Base-by-base conservation (phyloP, 2,329 filamentous ascomycete species). In the Pseudopyrenochaeta lycopersici region DNA sequence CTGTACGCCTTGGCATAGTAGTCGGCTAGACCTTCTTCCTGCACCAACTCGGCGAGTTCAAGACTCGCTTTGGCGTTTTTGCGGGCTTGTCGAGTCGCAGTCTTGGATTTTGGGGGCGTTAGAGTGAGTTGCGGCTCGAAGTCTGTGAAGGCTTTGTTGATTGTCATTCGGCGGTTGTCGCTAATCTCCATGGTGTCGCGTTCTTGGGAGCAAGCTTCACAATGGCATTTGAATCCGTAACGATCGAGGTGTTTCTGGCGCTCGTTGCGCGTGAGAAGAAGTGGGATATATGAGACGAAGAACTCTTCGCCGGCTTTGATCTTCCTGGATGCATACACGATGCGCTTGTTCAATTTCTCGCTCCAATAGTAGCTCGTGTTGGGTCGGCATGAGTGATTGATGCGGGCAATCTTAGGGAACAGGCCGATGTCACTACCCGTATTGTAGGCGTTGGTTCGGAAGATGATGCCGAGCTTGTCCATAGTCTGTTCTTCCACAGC, bases 281-380 rank as follows among this genome's bases (percentile, higher is more conserved):
- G 62, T 2, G 72, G 71, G 17, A 77, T 71, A 57, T 78, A 78
- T 0, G 73, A 76, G 0, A 75, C 72, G 1, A 65, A 71, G 15
- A 79, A 62, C 52, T 80, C 77, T 39, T 79, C 77, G 18, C 77
- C 77, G 33, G 66, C 61, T 7, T 64, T 64, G 40, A 79, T 77
- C 21, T 67, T 68, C 2, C 72, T 60, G 4, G 66, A 70, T 1
- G 76, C 76, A 35, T 74, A 74, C 2, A 77, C 68, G n/a, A 74
- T 60, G 20, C 65, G 56, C 50, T 64, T 70, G 15, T 68, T 64
- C 7, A 67, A 31, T 30, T 60, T 58, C 23, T 66, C 62, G 52
- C 64, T 74, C 76, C 76, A 77, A 51, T 66, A 69, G 51, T 74
- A 78, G 55, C 71, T 67, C 2, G 76, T 66, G 46, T 74, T 75